phyloP scores from a whole-genome alignment of 306 rosid genomes.

The Inga leiocalycina region DNA sequence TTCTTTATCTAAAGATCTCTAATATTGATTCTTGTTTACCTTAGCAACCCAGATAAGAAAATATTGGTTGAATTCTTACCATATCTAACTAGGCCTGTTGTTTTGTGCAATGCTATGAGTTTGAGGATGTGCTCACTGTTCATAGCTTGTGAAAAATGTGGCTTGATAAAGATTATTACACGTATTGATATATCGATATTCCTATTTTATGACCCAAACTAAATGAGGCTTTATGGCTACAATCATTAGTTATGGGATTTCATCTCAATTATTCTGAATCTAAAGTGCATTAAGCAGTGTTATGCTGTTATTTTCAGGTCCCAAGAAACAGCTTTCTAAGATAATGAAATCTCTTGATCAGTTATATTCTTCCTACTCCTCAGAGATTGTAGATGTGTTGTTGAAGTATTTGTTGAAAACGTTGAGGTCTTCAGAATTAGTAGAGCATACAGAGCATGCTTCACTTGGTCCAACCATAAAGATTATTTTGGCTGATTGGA shows the following conservation, averaged over 20 bases:
- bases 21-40: not conserved
- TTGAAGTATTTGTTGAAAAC: slow-evolving; percentile 66
- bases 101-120: too few relatives aligned
- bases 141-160: too few relatives aligned
- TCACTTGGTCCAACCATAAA: slow-evolving; percentile 33
- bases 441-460: slow-evolving; percentile 42
- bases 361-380: slow-evolving; percentile 74
- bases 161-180: too few relatives aligned
- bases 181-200: not conserved
- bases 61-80: not conserved
- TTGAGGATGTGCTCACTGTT: too few relatives aligned
- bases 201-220: slow-evolving; percentile 16
- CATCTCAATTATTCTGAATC: slow-evolving; percentile 12
- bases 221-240: not conserved
- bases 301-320: slow-evolving; percentile 56
- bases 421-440: slow-evolving; percentile 47
- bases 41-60: not conserved
- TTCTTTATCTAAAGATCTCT: not conserved
- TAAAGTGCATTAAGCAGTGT: slow-evolving; percentile 30
- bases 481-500: slow-evolving; percentile 62
- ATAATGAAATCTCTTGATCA: slow-evolving; percentile 60
- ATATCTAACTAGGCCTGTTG: too few relatives aligned
- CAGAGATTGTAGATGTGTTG: slow-evolving; percentile 72
- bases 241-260: slow-evolving; percentile 8
- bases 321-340: slow-evolving; percentile 58